These are phyloP conservation scores for Oenanthe javanica DNA, from an alignment of 140 eudicot genomes.

Conservation along the genomic window DNA sequence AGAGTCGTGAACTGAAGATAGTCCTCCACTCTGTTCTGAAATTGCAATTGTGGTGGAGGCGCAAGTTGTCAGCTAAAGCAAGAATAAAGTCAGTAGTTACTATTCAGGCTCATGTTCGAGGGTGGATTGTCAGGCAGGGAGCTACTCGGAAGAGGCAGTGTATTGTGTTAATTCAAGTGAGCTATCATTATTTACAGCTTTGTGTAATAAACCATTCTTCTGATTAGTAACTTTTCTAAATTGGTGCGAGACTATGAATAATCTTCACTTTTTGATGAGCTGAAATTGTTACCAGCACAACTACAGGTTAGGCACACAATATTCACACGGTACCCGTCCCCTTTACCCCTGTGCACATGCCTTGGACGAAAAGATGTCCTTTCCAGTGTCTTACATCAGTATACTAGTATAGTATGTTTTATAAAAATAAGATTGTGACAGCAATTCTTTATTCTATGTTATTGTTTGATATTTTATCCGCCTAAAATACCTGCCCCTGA, in stretches of 20 bases:
- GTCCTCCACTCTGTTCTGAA: conserved; percentile 29
- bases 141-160: conserved; percentile 30
- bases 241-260: background rate
- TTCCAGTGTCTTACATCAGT: background rate
- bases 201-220: background rate
- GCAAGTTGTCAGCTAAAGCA: conserved; percentile 21
- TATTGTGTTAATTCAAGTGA: conserved; percentile 65
- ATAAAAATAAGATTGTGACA: background rate
- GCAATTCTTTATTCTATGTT: background rate
- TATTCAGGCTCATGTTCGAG: conserved; percentile 62
- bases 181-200: conserved; percentile 5
- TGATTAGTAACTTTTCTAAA: background rate
- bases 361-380: background rate
- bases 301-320: background rate
- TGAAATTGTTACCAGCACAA: background rate
- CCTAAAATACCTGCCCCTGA: background rate
- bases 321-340: background rate
- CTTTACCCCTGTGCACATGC: background rate
- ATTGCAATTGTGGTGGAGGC: conserved; percentile 77
- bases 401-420: background rate
- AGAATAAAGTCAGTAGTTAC: conserved; percentile 44
- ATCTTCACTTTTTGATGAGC: background rate
- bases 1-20: conserved; percentile 28
- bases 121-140: conserved; percentile 51
- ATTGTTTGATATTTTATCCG: background rate